phyloP scores from a whole-genome alignment of 2,329 filamentous ascomycete species.

The Sclerotinia subarctica region DNA sequence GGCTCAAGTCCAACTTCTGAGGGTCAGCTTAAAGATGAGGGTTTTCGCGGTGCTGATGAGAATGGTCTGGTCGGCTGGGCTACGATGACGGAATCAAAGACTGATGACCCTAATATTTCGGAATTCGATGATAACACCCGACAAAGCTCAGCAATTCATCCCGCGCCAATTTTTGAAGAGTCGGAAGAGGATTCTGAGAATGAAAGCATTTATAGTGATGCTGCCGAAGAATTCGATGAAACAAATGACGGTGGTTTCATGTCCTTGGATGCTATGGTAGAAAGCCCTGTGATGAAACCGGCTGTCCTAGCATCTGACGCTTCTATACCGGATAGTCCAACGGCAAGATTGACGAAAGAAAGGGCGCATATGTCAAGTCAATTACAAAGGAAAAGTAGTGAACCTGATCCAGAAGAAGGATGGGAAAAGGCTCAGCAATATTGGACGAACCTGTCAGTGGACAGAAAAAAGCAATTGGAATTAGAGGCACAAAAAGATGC shows the following conservation, averaged over 20 bases:
- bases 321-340: conserved; percentile 33
- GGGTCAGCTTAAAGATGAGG: conserved; percentile 23
- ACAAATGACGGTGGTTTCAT: conserved; percentile 64
- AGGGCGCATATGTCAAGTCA: conserved; percentile 29
- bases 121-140: conserved; percentile 24
- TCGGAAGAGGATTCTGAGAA: conserved; percentile 46
- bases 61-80: conserved; percentile 26
- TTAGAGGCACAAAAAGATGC: conserved; percentile 49
- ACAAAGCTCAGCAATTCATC: conserved; percentile 43
- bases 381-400: conserved; percentile 27
- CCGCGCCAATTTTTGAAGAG: conserved; percentile 33
- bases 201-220: conserved; percentile 69
- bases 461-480: conserved; percentile 58
- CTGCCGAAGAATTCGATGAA: conserved; percentile 64
- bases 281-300: conserved; percentile 47
- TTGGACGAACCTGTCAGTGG: conserved; percentile 63
- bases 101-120: conserved; percentile 18
- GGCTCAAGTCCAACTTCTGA: conserved; percentile 25
- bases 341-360: conserved; percentile 30
- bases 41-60: conserved; percentile 10
- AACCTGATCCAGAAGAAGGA: conserved; percentile 30
- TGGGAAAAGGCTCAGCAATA: conserved; percentile 69
- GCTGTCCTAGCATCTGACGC: conserved; percentile 28
- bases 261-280: conserved; percentile 70
- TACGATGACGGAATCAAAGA: conserved; percentile 24